A percentile compares a stretch with the other conserved stretches of the same genome.
Conservation (phyloP, 2,329 filamentous ascomycete genomes). For the Aspergillus sp. region DNA sequence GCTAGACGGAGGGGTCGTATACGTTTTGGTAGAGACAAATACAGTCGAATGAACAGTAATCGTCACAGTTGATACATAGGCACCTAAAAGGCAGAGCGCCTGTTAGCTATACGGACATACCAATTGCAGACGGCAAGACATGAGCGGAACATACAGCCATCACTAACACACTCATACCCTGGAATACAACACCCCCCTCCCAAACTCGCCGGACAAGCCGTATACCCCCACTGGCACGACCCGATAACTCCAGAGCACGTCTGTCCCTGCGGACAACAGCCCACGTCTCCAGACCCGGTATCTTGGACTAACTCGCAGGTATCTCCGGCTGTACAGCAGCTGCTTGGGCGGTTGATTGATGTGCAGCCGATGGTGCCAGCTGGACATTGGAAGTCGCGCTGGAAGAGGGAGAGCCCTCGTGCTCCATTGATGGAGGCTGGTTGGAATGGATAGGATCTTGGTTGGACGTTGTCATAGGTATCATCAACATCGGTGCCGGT, state of each 20-base stretch:
- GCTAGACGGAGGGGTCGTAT: slow-evolving; percentile 21
- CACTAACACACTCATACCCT: slow-evolving; percentile 50
- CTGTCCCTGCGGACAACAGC: slow-evolving; percentile 52
- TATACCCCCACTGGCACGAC: slow-evolving; percentile 47
- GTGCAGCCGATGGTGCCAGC: slow-evolving; percentile 48
- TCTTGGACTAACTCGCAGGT: slow-evolving; percentile 50
- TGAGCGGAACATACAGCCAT: slow-evolving; percentile 43
- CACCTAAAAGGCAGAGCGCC: slow-evolving; percentile 16
- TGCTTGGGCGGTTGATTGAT: slow-evolving; percentile 50
- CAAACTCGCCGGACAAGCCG: slow-evolving; percentile 46
- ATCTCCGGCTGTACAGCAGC: slow-evolving; percentile 50
- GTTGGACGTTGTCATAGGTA: background rate
- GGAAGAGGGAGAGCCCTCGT: slow-evolving; percentile 2
- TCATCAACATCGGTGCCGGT: background rate
- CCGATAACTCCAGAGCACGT: slow-evolving; percentile 48
- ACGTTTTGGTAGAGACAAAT: slow-evolving; percentile 24
- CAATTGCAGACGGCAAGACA: no score
- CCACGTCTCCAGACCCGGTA: slow-evolving; percentile 50
- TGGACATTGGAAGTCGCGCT: slow-evolving; percentile 52
- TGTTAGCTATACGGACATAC: no score
- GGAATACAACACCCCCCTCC: slow-evolving; percentile 59
- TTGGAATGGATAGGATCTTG: background rate
- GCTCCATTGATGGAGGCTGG: background rate
- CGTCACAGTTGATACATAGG: slow-evolving; percentile 28
- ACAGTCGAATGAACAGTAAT: slow-evolving; percentile 29